Evolutionary conservation across 129 eudicot species (phyloP), one percentile per base, ranked within the genome.

Genomic region (Flaveria robusta): DNA sequence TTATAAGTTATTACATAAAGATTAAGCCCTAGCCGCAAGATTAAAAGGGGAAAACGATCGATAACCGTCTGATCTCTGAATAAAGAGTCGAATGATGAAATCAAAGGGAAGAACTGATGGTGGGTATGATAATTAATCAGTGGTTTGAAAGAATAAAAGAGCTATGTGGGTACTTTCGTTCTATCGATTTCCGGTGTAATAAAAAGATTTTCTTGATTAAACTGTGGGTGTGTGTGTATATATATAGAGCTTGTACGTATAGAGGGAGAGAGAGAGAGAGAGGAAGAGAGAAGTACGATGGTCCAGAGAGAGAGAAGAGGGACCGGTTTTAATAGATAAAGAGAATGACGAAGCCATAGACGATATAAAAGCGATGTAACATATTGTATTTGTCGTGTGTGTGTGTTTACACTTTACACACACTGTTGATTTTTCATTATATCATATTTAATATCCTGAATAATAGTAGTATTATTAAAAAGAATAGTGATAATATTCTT

Each of bases 31-130:
- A 56, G 74, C 83, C 74, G 82, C 79, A 79, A 79, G 84, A 79
- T 89, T 77, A 37, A 67, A 71, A 56, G 68, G 23, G 45, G 80
- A 65, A 34, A 60, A 68, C 50, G 79, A 75, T 88, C 83, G 46
- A 56, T 60, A 59, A 71, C 85, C 87, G 90, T 82, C 47, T 50
- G 86, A 87, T 89, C 92, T 75, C 68, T 37, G 54, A 26, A 46
- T 66, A 62, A 80, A 31, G 70, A 60, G 31, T 8, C n/a, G 19
- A 68, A 68, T 5, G 39, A 34, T 34, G 39, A 34, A 34, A 34
- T 34, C 39, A 34, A 34, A 34, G 39, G 39, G 39, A 34, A 34
- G 39, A 34, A 34, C 39, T 34, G 39, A 34, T 34, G 39, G 7
- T 34, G 39, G 39, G 39, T 26, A 29, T 11, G 16, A 13, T 79